Percentiles rank a stretch among this genome's conserved stretches.
Conservation (phyloP, 352 stramenopile species). For the Phytopythium oedochilum region DNA sequence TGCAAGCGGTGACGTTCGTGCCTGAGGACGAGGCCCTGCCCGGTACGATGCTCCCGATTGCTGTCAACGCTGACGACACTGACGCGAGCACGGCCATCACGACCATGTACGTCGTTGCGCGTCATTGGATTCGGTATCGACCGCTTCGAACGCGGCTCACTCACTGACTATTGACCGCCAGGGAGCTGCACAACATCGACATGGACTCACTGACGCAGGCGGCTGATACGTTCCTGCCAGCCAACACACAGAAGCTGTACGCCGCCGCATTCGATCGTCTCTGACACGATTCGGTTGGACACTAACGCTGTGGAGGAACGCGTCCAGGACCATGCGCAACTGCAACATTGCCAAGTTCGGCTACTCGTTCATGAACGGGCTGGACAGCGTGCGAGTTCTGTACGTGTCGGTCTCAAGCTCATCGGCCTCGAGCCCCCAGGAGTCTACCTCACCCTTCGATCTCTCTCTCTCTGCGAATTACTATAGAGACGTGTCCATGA, state of each 20-base stretch:
- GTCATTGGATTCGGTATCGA: too few species aligned
- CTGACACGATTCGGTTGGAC: background rate
- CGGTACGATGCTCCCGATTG: slow-evolving; percentile 17
- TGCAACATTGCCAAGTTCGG: slow-evolving; percentile 38
- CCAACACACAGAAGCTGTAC: slow-evolving; percentile 24
- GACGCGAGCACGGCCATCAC: slow-evolving; percentile 15
- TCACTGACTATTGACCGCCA: slow-evolving; percentile 3
- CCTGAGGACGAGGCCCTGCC: slow-evolving; percentile 20
- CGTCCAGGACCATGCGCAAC: slow-evolving; percentile 28
- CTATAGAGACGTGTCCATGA: slow-evolving; percentile 37
- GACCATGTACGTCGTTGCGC: slow-evolving; percentile 16
- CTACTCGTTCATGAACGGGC: slow-evolving; percentile 22
- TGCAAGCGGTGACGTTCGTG: slow-evolving; percentile 20
- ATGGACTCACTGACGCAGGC: slow-evolving; percentile 23
- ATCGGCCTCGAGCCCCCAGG: too few species aligned
- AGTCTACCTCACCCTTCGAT: too few species aligned
- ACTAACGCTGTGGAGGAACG: background rate
- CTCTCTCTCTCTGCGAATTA: too few species aligned
- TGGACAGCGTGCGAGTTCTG: slow-evolving; percentile 21
- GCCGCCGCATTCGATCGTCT: background rate
- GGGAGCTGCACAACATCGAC: slow-evolving; percentile 25
- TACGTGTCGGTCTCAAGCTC: too few species aligned
- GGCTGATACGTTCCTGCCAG: slow-evolving; percentile 18
- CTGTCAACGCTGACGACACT: slow-evolving; percentile 1
- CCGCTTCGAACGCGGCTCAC: too few species aligned